Evolutionary conservation across 83 land plant species (phyloP).

Genomic region (Larix sibirica): DNA sequence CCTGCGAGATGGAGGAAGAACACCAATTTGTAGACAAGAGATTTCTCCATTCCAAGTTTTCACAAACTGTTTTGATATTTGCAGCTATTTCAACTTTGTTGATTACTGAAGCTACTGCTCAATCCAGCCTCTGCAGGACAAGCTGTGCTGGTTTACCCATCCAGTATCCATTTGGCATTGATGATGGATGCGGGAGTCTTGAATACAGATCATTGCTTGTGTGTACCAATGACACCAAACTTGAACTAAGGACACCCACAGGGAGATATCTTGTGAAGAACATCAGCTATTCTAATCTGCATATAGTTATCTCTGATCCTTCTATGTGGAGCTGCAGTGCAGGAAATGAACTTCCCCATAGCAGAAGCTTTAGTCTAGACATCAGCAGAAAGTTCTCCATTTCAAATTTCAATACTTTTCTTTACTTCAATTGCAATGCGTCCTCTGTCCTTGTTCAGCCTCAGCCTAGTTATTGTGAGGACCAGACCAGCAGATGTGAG

Average conservation of each 20-base stretch:
- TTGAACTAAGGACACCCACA: slow-evolving; percentile 66
- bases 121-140: slow-evolving; percentile 45
- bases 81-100: no score
- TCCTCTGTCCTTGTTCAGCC: slow-evolving; percentile 46
- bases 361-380: slow-evolving; percentile 59
- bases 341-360: slow-evolving; percentile 32
- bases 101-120: not conserved
- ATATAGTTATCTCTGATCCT: slow-evolving; percentile 57
- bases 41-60: no score
- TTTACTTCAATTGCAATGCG: slow-evolving; percentile 63
- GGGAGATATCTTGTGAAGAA: slow-evolving; percentile 48
- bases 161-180: slow-evolving; percentile 62
- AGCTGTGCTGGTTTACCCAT: slow-evolving; percentile 56
- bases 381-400: slow-evolving; percentile 58
- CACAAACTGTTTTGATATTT: no score
- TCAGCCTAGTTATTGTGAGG: slow-evolving; percentile 38
- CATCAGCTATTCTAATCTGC: slow-evolving; percentile 51
- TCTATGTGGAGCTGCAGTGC: slow-evolving; percentile 55
- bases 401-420: slow-evolving; percentile 51
- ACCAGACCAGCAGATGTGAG: slow-evolving; percentile 45
- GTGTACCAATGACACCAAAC: slow-evolving; percentile 34
- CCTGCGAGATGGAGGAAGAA: no score
- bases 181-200: slow-evolving; percentile 74
- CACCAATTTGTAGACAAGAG: no score
- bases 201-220: slow-evolving; percentile 58